Evolutionary conservation across 202 grass and related monocot species (phyloP).

Genomic region (Brachypodium distachyon): DNA sequence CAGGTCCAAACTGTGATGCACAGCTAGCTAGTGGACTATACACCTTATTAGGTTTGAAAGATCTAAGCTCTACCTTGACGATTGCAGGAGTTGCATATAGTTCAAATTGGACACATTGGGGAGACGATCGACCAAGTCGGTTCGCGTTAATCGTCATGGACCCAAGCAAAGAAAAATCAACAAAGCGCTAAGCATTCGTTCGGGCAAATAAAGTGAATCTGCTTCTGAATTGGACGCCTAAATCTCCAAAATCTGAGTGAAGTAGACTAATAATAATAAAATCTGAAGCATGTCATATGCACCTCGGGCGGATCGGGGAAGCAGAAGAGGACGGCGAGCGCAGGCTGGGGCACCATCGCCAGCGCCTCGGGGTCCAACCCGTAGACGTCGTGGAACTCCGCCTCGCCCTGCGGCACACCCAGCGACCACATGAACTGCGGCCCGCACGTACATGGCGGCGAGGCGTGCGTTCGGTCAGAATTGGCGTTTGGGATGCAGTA

Average conservation of each 20-base stretch:
- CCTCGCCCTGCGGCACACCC: slow-evolving; percentile 36
- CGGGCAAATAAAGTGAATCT: background rate
- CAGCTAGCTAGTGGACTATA: background rate
- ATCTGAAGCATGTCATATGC: background rate
- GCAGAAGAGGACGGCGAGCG: slow-evolving; percentile 42
- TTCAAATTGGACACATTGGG: background rate
- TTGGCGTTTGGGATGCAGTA: background rate
- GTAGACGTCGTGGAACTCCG: slow-evolving; percentile 58
- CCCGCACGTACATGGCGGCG: background rate
- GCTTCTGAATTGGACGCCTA: background rate
- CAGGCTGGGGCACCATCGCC: slow-evolving; percentile 45
- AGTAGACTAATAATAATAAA: too few relatives aligned
- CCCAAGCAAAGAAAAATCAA: background rate
- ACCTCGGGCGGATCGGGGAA: slow-evolving; percentile 42
- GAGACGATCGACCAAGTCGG: background rate
- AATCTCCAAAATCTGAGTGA: background rate
- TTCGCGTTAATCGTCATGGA: background rate
- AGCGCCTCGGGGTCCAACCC: slow-evolving; percentile 27
- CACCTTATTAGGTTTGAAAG: background rate
- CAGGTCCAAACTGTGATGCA: background rate
- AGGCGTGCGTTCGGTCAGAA: background rate
- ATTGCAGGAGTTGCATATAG: background rate
- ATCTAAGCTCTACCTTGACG: background rate
- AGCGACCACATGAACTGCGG: slow-evolving; percentile 54
- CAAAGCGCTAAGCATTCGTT: background rate